Base-by-base conservation (phyloP, 1,284 basidiomycete species). In the Mycosarcoma maydis region DNA sequence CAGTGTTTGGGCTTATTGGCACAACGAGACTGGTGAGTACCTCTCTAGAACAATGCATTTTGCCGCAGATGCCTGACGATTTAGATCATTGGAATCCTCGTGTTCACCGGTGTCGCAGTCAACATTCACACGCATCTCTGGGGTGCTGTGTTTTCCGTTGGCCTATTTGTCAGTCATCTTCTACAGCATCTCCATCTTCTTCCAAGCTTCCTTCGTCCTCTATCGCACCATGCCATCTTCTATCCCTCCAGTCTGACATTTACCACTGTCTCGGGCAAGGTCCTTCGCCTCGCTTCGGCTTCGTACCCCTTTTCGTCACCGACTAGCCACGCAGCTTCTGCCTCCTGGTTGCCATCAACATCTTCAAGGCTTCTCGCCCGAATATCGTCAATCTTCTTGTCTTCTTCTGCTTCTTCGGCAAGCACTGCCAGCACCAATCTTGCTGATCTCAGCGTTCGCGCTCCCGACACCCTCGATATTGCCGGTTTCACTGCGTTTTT, bases 111-210 rank as follows among this genome's bases (percentile, higher is more conserved):
- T 13, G 27, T 29, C 27, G 19, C 65, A 92, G 91, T 95, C 62
- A 95, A 96, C 83, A 93, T 95, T 48, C 92, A 94, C 82, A 90
- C 87, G 47, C 93, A 95, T 78, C 85, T 94, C 8, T 87, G 88
- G 84, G 92, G 90, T 26, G 89, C 90, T 16, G 77, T 88, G 11
- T 76, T 91, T 47, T 92, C 93, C 78, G 53, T 84, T 29, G 74
- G 84, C 17, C 86, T 88, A 73, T 84, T 54, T 86, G 26, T 41
- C 7, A 54, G 74, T 33, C 77, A 80, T 45, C 40, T 74, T 0
- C 65, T 74, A 3, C 66, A 72, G 33, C 61, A 74, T 43, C 34
- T 69, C 17, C 40, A 46, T 9, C 45, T 60, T 16, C 61, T 80
- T 13, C 75, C 76, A 0, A 19, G 46, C 27, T 60, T 59, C 37